These are phyloP conservation scores for Penicillium crustosum DNA, from an alignment of 2,329 filamentous ascomycete species.

Conservation along the genomic window DNA sequence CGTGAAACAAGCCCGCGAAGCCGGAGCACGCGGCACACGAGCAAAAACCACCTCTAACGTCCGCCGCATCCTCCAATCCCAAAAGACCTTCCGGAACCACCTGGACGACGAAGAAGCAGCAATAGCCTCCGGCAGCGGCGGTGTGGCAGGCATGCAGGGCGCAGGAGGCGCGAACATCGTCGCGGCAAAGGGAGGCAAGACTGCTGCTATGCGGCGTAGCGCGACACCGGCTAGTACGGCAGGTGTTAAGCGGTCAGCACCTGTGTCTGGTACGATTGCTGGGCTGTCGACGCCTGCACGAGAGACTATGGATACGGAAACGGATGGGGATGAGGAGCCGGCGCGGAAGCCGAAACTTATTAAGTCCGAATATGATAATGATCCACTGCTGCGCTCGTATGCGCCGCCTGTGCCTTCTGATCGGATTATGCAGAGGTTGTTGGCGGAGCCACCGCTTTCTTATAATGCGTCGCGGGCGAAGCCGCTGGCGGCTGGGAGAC, in stretches of 20 bases:
- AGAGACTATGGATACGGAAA: conserved; percentile 16
- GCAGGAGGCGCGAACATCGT: background rate
- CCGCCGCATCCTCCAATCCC: conserved; percentile 49
- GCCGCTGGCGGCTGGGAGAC: conserved; percentile 32
- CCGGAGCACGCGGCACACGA: conserved; percentile 34
- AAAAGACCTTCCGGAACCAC: conserved; percentile 52
- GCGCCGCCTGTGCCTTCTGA: conserved; percentile 46
- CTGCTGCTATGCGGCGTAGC: conserved; percentile 25
- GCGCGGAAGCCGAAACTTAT: conserved; percentile 28
- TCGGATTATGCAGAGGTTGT: conserved; percentile 46
- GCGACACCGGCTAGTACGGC: conserved; percentile 27
- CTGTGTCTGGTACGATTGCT: conserved; percentile 1
- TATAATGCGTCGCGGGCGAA: conserved; percentile 48
- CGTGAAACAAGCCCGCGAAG: conserved; percentile 50
- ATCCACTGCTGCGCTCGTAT: conserved; percentile 45
- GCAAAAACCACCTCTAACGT: conserved; percentile 49
- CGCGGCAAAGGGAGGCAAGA: conserved; percentile 13
- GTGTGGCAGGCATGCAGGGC: conserved; percentile 1
- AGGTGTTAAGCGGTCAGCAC: conserved; percentile 22
- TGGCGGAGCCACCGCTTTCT: conserved; percentile 48
- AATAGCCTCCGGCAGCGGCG: conserved; percentile 20
- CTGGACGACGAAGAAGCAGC: conserved; percentile 53
- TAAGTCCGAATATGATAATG: conserved; percentile 40
- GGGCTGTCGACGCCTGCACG: conserved; percentile 14
- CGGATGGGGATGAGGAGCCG: conserved; percentile 12